phyloP scores from a whole-genome alignment of 2,329 filamentous ascomycete genomes.

The Dryadomyces quercivorus region DNA sequence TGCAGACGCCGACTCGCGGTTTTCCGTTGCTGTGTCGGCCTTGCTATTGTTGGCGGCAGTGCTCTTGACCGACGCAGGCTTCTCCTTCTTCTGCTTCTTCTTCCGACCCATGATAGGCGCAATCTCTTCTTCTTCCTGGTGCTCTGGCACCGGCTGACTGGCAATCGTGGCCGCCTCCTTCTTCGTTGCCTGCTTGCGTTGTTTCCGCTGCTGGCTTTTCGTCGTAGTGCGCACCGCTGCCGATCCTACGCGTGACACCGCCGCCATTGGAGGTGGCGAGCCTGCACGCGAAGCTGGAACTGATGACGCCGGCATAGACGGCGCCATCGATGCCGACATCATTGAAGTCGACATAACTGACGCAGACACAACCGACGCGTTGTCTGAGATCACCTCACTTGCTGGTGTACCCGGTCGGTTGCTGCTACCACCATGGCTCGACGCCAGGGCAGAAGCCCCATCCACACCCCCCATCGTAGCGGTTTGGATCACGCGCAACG shows the following conservation, averaged over 20 bases:
- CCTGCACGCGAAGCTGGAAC: constrained; percentile 28
- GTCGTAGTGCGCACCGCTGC: constrained; percentile 58
- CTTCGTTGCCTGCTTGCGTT: constrained; percentile 55
- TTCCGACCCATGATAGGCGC: constrained; percentile 69
- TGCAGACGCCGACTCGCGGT: neutral
- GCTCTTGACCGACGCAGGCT: constrained; percentile 18
- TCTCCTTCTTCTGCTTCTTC: constrained; percentile 77
- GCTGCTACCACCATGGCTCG: neutral
- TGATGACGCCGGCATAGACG: constrained; percentile 52
- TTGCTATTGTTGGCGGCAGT: constrained; percentile 14
- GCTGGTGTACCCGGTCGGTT: constrained; percentile 56
- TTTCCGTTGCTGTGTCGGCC: constrained; percentile 10
- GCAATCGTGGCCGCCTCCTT: constrained; percentile 45
- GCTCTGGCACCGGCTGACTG: constrained; percentile 34
- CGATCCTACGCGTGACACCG: constrained; percentile 49
- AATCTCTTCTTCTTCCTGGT: constrained; percentile 34
- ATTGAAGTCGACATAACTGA: neutral
- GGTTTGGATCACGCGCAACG: constrained; percentile 35
- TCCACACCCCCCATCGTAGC: constrained; percentile 9
- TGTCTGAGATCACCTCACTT: constrained; percentile 67
- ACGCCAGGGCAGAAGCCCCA: neutral
- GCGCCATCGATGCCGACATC: constrained; percentile 6
- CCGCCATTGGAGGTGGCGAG: neutral
- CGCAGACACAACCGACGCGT: constrained; percentile 52
- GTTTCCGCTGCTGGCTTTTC: constrained; percentile 69